Base-by-base conservation (phyloP, 2,329 filamentous ascomycete genomes). In the Escovopsis weberi region DNA sequence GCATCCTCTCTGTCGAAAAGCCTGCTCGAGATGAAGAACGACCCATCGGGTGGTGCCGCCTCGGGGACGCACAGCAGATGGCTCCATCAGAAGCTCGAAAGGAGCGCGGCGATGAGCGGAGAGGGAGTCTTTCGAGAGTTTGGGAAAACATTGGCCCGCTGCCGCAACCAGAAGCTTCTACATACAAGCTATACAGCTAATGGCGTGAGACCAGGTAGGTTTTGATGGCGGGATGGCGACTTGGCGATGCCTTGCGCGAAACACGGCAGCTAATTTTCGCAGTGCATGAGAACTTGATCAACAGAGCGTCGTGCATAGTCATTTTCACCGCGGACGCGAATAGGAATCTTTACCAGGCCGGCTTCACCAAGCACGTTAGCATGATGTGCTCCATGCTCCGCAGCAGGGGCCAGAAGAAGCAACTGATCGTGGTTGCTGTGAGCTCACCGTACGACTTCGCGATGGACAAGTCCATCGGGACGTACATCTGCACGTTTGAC, bases 381-480 rank as follows among this genome's bases (percentile, higher is more conserved):
- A 91, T 94, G 82, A 89, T 95, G 63, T 95, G 88, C 62, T 85
- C 84, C 19, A 82, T 87, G 75, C 72, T 86, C 44, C 76, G 78
- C 6, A 78, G 80, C 6, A 75, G 74, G 12, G 83, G 83, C 2
- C 83, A 87, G 55, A 85, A 91, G 59, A 95, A 94, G 62, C 85
- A 88, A 1, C 65, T 95, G 33, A 80, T 95, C 23, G 89, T 95
- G 4, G 82, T 95, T 7, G 84, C 89, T 1, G 88, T 94, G 51
- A 94, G 87, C 61, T 95, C 88, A 1, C 89, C 89, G 0, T 96
- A 95, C 59, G 89, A 96, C 59, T 96, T 96, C 58, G 87, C 86
- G 37, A 87, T 89, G 74, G 89, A 96, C 55, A 82, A 82, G 49
- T 79, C 79, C 1, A 89, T 96, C 35, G 84, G 85, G 6, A 94